Base-by-base conservation (phyloP, 805 yeast species). In the Hanseniaspora guilliermondii region DNA sequence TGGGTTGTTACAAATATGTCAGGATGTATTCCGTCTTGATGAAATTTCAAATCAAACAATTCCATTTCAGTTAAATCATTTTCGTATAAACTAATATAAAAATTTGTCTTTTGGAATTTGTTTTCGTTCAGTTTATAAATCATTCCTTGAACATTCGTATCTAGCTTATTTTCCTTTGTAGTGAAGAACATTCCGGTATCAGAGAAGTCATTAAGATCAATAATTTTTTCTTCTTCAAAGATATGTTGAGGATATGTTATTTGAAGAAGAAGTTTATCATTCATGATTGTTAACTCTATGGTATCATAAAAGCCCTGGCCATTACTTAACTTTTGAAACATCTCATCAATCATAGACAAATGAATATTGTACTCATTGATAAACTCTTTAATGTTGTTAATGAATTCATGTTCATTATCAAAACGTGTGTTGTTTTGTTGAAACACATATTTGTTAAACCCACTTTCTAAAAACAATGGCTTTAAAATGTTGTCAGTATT, bases 1-100 rank as follows among this genome's bases (percentile, higher is more conserved):
- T 32, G 8, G 35, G 63, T 36, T 53, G 59, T 56, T 47, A 66
- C 44, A 3, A 49, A 22, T 0, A 72, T 19, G 7, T 62, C 62
- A 47, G 76, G 76, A 56, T 72, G 76, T 12, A 72, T 55, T 0
- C 74, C 74, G 9, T 64, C 57, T 11, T 74, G 74, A 39, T 59
- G 14, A 22, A 21, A 27, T 11, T 36, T 3, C 6, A 50, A 17
- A 12, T 37, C 14, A 22, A 50, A 22, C 6, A 50, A 22, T 6
- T 36, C 48, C 33, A 44, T 12, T 7, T 32, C 5, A 7, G 47
- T 17, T 4, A n/a, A 44, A n/a, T 49, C 40, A 19, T 49, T 49
- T 22, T 39, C 37, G 33, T 21, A 49, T 2, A 32, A 24, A 24
- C 25, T 41, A 7, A 49, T 42, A 16, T 49, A 49, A 27, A 49